Conservation (phyloP, 305 asterid genomes). For the Solanum chacoense region DNA sequence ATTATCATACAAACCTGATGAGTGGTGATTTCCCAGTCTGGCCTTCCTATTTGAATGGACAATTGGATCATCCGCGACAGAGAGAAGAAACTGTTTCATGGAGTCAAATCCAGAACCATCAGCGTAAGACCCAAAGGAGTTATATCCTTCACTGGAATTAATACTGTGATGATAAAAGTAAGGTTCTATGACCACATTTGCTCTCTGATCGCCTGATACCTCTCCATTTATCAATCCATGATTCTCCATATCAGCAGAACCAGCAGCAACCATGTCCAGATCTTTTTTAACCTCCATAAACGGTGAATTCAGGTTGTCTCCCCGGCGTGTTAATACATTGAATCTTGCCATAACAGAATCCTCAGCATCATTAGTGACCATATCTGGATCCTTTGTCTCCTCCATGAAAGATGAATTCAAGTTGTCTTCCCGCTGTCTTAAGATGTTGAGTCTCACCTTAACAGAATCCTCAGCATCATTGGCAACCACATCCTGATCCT, state of each 20-base stretch:
- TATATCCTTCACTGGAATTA: conserved; percentile 9
- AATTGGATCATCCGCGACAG: conserved; percentile 22
- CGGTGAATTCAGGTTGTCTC: conserved; percentile 10
- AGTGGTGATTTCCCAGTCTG: conserved; percentile 16
- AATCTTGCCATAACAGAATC: conserved; percentile 36
- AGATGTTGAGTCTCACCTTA: conserved; percentile 31
- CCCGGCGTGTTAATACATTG: conserved; percentile 30
- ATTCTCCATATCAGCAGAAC: conserved; percentile 10
- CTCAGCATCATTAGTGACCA: conserved; percentile 11
- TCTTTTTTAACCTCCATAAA: conserved; percentile 18
- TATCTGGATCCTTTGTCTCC: neutral
- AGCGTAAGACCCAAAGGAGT: neutral
- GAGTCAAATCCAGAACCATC: conserved; percentile 26
- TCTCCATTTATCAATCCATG: neutral
- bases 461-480: conserved; percentile 18
- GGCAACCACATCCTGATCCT: neutral
- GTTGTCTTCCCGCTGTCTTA: conserved; percentile 26
- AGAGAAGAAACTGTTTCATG: conserved; percentile 23
- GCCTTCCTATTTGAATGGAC: conserved; percentile 11
- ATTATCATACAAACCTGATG: conserved; percentile 31
- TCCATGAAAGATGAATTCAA: neutral
- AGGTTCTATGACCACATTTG: conserved; percentile 15
- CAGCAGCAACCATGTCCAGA: conserved; percentile 9
- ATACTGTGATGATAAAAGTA: conserved; percentile 16
- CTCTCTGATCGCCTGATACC: conserved; percentile 12